These are phyloP conservation scores for Neoboletus magnificus DNA, from an alignment of 768 basidiomycete species.

Conservation along the genomic window DNA sequence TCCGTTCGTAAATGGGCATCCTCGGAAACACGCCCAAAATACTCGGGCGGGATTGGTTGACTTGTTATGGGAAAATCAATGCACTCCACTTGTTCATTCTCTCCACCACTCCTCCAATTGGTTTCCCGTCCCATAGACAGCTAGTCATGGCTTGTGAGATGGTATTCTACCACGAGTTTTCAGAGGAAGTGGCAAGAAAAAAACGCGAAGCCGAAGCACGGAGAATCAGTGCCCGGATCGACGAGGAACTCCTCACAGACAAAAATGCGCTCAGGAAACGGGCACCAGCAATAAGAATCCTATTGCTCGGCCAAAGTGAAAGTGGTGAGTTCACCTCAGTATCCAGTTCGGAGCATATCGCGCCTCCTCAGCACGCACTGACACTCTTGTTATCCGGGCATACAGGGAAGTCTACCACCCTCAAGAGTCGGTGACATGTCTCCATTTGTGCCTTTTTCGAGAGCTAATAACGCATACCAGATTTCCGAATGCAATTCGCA, in stretches of 20 bases:
- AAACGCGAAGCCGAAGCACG: constrained; percentile 54
- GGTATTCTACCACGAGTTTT: constrained; percentile 32
- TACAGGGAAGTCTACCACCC: constrained; percentile 65
- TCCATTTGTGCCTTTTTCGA: background rate
- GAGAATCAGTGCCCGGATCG: constrained; percentile 57
- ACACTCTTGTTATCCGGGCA: background rate
- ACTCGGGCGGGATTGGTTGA: no score
- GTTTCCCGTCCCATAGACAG: background rate
- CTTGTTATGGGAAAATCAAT: no score
- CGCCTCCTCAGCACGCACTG: background rate
- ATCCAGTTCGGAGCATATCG: background rate
- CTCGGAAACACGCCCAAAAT: no score
- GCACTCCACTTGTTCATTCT: background rate
- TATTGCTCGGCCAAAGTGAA: constrained; percentile 65
- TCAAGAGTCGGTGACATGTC: constrained; percentile 50
- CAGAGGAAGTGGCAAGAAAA: constrained; percentile 43
- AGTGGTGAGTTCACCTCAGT: constrained; percentile 47
- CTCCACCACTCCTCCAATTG: background rate
- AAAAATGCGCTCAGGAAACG: constrained; percentile 41
- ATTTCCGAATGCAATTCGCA: constrained; percentile 71
- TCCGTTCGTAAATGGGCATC: no score
- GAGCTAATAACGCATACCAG: constrained; percentile 34
- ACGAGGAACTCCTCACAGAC: constrained; percentile 55
- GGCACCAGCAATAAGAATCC: constrained; percentile 50
- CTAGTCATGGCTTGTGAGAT: constrained; percentile 8